Evolutionary conservation across 2,329 filamentous ascomycete genomes (phyloP), one percentile per base, ranked within the genome.

Genomic region (Aspergillus spinulosporus): DNA sequence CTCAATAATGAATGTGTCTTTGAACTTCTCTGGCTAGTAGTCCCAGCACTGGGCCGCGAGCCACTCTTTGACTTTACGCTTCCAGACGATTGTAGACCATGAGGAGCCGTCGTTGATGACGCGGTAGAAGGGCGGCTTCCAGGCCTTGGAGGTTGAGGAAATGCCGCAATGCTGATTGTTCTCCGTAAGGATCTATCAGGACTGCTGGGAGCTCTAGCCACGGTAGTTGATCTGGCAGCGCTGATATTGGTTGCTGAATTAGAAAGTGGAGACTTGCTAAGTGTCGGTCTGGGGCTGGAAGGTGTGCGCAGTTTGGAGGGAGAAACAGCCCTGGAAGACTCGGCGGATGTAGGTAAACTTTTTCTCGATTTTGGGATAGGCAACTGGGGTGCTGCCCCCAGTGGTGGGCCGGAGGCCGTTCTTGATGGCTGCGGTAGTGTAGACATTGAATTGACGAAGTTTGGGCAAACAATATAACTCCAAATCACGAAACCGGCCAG

Each of bases 141-240:
- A 47, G 86, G 84, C 63, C 87, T 87, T 11, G 93, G 93, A 11
- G 93, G 93, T 62, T 96, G 89, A 31, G 93, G 93, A 68, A 97
- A 97, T 1, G 91, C 88, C 69, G 92, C 93, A 68, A 97, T 96
- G 80, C 92, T 97, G 67, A 96, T 88, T 1, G 89, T 89, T 75
- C 95, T 95, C 60, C 92, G 86, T 54, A 97, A 75, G 1, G 87
- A 85, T 72, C 87, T 92, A 28, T 85, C 84, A 4, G 84, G 78
- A 34, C 76, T 77, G 39, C 70, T 71, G 9, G 79, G 66, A 4
- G 78, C 78, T 59, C 84, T 86, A 11, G 85, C 75, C 36, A 78
- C 78, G 6, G 84, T 80, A 4, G 80, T 74, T 2, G 82, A 78
- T 57, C 82, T 83, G 14, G 84, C 77, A 12, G 84, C 79, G 4